phyloP scores from a whole-genome alignment of 1,139 yeast genomes.

The Cylindricascospora bacillispora region DNA sequence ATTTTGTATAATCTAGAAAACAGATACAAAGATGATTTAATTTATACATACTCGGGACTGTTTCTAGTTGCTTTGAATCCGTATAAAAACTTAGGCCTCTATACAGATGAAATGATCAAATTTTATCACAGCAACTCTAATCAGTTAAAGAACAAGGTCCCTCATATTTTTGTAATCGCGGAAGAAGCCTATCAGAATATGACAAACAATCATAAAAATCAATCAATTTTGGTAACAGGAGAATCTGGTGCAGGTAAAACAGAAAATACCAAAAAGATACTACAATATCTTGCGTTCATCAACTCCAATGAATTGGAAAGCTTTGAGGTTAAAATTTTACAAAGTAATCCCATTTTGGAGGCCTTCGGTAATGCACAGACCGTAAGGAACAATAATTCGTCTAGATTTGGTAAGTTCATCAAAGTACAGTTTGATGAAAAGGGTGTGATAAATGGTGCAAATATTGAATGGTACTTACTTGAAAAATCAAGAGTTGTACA shows the following conservation, averaged over 20 bases:
- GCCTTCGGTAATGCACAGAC: slow-evolving; percentile 98
- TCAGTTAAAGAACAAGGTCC: slow-evolving; percentile 22
- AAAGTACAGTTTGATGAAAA: slow-evolving; percentile 61
- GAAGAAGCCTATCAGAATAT: slow-evolving; percentile 77
- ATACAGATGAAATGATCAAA: slow-evolving; percentile 45
- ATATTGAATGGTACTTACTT: slow-evolving; percentile 83
- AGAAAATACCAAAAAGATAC: slow-evolving; percentile 91
- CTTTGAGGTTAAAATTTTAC: slow-evolving; percentile 76
- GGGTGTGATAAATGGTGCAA: slow-evolving; percentile 74
- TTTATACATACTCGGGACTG: slow-evolving; percentile 73
- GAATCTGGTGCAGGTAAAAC: slow-evolving; percentile 99
- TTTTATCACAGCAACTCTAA: slow-evolving; percentile 31
- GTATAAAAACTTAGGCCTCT: slow-evolving; percentile 65
- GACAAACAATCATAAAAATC: slow-evolving; percentile 59
- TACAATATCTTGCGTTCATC: slow-evolving; percentile 80
- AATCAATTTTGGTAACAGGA: slow-evolving; percentile 89
- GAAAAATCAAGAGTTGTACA: slow-evolving; percentile 91
- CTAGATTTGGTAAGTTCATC: slow-evolving; percentile 93
- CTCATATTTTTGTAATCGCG: slow-evolving; percentile 88
- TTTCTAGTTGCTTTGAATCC: slow-evolving; percentile 96
- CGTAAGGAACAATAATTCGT: slow-evolving; percentile 83
- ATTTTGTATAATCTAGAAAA: slow-evolving; percentile 71
- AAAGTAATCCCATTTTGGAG: slow-evolving; percentile 91
- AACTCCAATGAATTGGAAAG: slow-evolving; percentile 30
- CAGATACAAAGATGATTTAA: slow-evolving; percentile 65